These are phyloP conservation scores for Rhizopogon vinicolor DNA, from an alignment of 768 basidiomycete species.

Conservation along the genomic window DNA sequence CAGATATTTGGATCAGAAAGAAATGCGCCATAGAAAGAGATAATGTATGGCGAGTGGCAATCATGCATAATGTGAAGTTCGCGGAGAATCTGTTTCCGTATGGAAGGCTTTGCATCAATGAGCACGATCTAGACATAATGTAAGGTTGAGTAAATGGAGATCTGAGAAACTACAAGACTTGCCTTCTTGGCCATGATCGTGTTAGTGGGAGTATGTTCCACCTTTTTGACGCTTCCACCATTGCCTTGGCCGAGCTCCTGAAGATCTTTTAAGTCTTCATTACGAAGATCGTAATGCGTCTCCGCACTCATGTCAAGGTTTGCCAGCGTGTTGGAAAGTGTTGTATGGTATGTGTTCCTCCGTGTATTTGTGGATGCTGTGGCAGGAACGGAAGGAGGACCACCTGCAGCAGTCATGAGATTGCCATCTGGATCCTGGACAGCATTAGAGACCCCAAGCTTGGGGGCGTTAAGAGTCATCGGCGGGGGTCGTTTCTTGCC, in stretches of 20 bases:
- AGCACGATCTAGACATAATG: constrained; percentile 68
- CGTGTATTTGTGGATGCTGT: constrained; percentile 47
- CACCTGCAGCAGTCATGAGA: constrained; percentile 42
- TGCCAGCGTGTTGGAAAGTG: constrained; percentile 80
- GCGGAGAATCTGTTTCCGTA: constrained; percentile 95
- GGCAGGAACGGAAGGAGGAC: constrained; percentile 48
- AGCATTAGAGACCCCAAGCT: constrained; percentile 39
- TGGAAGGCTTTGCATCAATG: constrained; percentile 94
- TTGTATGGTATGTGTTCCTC: constrained; percentile 73
- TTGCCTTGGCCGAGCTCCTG: constrained; percentile 94
- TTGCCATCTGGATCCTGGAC: constrained; percentile 32
- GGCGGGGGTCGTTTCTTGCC: constrained; percentile 76
- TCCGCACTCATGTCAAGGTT: constrained; percentile 83
- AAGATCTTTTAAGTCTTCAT: constrained; percentile 88
- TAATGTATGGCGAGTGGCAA: constrained; percentile 89
- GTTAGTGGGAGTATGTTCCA: constrained; percentile 86
- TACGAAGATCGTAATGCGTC: constrained; percentile 77
- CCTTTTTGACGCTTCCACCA: constrained; percentile 95
- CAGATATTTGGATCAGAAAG: constrained; percentile 97
- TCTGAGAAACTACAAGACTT: constrained; percentile 18
- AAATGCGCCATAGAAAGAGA: constrained; percentile 97
- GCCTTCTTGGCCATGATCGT: constrained; percentile 99
- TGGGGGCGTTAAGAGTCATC: constrained; percentile 76
- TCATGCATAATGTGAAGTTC: constrained; percentile 99
- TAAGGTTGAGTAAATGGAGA: neutral